Base-by-base conservation (phyloP, 2,329 filamentous ascomycete species). In the Paraphaeosphaeria minitans region DNA sequence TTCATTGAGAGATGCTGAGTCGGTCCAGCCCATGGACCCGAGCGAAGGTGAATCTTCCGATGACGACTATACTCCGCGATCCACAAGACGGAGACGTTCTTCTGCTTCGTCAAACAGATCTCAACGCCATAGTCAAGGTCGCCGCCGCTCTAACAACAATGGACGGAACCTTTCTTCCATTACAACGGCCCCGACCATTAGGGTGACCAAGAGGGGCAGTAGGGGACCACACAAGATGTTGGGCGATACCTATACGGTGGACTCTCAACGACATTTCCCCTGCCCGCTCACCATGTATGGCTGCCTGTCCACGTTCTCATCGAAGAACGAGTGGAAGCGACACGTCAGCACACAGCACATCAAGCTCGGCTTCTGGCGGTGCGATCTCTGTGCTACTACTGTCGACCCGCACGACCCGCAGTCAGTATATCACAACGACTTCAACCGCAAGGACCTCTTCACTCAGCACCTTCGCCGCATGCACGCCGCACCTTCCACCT, bases 241-340 rank as follows among this genome's bases (percentile, higher is more conserved):
- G 29, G 50, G 42, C 29, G 61, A 68, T 12, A 52, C 37, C 41
- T 35, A 42, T 37, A 59, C 58, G 6, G 55, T 60, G 16, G 61
- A 69, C 22, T 62, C 62, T 16, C 62, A 65, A 22, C 83, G 85
- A 0, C 83, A 86, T 0, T 95, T 94, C 70, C 81, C 83, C 24
- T 98, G 94, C 75, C 87, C 92, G 57, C 93, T 97, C 74, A 81
- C 85, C 31, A 88, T 86, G 56, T 95, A 93, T 57, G 90, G 89
- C 35, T 98, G 94, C 78, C 64, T 62, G 0, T 85, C 87, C 2
- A 87, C 83, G 0, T 97, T 97, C 70, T 83, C 85, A 3, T 88
- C 84, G 66, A 97, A 96, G 79, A 97, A 97, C 73, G 93, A 97
- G 75, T 97, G 94, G 94, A 97, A 97, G 76, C 87, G 94, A 0